Percentiles rank a stretch among this genome's conserved stretches.
phyloP scores from a whole-genome alignment of 1,284 basidiomycete genomes.

The Mycena sp. region DNA sequence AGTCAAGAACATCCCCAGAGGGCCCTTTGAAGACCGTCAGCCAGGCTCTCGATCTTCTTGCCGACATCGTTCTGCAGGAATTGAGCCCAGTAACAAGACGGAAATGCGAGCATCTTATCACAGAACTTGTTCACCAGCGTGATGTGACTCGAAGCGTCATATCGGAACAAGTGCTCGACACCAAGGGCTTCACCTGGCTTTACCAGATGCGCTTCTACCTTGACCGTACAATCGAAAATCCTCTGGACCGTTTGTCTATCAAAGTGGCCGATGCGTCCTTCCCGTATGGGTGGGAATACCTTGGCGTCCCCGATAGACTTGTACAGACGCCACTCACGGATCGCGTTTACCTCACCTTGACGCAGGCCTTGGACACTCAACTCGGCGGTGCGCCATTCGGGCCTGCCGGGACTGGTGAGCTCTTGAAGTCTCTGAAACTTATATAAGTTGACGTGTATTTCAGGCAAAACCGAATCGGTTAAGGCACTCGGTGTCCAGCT shows the following conservation, averaged over 20 bases:
- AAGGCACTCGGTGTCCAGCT: constrained; percentile 98
- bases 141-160: constrained; percentile 91
- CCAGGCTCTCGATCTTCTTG: constrained; percentile 91
- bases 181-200: constrained; percentile 90
- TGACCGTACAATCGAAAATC: constrained; percentile 74
- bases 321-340: constrained; percentile 99
- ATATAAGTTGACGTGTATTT: constrained; percentile 1
- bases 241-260: constrained; percentile 83
- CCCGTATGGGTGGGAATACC: constrained; percentile 98
- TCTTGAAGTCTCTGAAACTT: constrained; percentile 3
- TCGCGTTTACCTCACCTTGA: constrained; percentile 95
- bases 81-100: constrained; percentile 89
- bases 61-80: constrained; percentile 94
- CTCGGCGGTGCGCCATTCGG: constrained; percentile 98
- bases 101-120: constrained; percentile 99
- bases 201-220: constrained; percentile 99
- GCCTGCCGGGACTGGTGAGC: constrained; percentile 92
- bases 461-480: constrained; percentile 98
- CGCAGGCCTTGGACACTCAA: constrained; percentile 94
- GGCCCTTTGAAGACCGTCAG: constrained; percentile 80
- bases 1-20: constrained; percentile 64
- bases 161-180: constrained; percentile 69
- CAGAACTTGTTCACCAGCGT: constrained; percentile 97
- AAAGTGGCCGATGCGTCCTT: constrained; percentile 93
- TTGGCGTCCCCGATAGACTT: constrained; percentile 95